phyloP scores from a whole-genome alignment of 108 stramenopile species.

The Pelagomonas calceolata region DNA sequence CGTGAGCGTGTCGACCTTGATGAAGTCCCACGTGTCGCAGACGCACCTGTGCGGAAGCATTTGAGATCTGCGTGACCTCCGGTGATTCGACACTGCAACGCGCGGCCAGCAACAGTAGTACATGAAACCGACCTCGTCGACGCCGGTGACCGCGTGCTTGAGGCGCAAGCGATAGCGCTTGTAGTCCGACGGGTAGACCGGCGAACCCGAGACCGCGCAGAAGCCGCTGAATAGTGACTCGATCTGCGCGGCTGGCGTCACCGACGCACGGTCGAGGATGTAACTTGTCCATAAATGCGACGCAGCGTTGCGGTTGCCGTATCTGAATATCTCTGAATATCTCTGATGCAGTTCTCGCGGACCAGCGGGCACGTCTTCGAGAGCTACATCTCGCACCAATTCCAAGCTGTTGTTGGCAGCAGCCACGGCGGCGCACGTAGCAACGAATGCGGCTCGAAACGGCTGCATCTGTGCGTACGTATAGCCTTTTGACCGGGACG shows the following conservation, averaged over 20 bases:
- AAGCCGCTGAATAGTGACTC: conserved; percentile 9
- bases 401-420: no score
- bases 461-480: no score
- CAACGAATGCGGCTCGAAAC: no score
- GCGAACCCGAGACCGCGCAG: conserved; percentile 13
- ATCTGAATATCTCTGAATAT: conserved; percentile 13
- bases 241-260: not conserved
- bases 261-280: conserved; percentile 10
- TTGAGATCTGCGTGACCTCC: no score
- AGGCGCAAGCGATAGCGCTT: conserved; percentile 10
- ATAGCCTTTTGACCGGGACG: no score
- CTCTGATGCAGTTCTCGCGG: not conserved
- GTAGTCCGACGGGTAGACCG: conserved; percentile 3
- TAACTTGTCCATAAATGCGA: conserved; percentile 19
- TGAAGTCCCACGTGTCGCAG: conserved; percentile 28
- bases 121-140: conserved; percentile 6
- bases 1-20: conserved; percentile 17
- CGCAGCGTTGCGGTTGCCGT: conserved; percentile 24
- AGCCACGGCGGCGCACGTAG: no score
- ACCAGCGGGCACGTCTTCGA: no score
- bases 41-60: no score
- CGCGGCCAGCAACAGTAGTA: conserved; percentile 31
- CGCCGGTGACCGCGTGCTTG: not conserved
- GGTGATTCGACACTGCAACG: no score
- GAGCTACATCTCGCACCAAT: no score